Conservation (phyloP, 345 rosid genomes). For the Schrenkiella parvula region DNA sequence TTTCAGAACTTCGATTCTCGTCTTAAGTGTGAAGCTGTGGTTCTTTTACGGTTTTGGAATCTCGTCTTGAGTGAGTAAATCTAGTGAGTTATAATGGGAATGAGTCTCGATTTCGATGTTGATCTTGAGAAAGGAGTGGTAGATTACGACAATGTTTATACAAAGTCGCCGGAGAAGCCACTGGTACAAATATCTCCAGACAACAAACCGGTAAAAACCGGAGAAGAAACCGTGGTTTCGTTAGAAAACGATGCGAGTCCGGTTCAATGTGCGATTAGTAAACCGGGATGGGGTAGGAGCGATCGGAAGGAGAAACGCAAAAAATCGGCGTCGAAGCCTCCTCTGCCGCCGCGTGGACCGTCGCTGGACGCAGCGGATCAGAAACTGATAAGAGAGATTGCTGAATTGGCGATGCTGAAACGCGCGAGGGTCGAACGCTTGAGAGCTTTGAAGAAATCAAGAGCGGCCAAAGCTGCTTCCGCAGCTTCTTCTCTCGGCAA, state of each 20-base stretch:
- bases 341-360: slow-evolving; percentile 89
- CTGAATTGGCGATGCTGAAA: slow-evolving; percentile 81
- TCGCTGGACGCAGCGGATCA: slow-evolving; percentile 78
- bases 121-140: slow-evolving; percentile 70
- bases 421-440: slow-evolving; percentile 78
- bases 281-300: slow-evolving; percentile 36
- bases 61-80: background rate
- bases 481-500: slow-evolving; percentile 42
- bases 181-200: slow-evolving; percentile 22
- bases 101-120: slow-evolving; percentile 43
- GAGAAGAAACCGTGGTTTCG: slow-evolving; percentile 36
- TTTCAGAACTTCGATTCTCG: slow-evolving; percentile 14
- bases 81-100: slow-evolving; percentile 35
- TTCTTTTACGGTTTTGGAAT: background rate
- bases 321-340: slow-evolving; percentile 71
- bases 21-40: slow-evolving; percentile 4
- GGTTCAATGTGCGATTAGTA: slow-evolving; percentile 18
- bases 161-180: slow-evolving; percentile 34
- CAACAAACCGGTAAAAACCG: slow-evolving; percentile 27
- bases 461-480: slow-evolving; percentile 54
- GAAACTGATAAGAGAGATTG: slow-evolving; percentile 71
- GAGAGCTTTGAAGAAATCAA: slow-evolving; percentile 82
- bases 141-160: slow-evolving; percentile 33
- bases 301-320: slow-evolving; percentile 50
- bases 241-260: slow-evolving; percentile 17